Evolutionary conservation across 2,329 filamentous ascomycete species (phyloP).

Genomic region (Cordyceps javanica): DNA sequence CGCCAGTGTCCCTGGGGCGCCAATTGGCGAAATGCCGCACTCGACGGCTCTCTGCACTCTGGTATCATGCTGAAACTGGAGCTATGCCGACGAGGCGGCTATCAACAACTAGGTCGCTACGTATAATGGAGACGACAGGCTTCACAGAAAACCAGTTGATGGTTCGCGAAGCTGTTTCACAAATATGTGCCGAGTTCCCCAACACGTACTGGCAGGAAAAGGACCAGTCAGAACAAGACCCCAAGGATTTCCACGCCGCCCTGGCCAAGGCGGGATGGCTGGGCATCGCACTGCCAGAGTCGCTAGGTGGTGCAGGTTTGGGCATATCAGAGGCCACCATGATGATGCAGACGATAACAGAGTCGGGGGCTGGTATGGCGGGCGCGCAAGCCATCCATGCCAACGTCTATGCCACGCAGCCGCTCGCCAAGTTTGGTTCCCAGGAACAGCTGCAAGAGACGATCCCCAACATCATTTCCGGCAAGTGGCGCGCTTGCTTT

Average conservation of each 20-base stretch:
- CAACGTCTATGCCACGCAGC: slow-evolving; percentile 71
- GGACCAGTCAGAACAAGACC: slow-evolving; percentile 65
- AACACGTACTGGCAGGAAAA: slow-evolving; percentile 72
- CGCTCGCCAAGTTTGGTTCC: slow-evolving; percentile 66
- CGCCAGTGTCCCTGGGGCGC: background rate
- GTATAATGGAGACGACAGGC: slow-evolving; percentile 64
- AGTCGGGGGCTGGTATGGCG: slow-evolving; percentile 75
- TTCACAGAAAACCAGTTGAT: slow-evolving; percentile 69
- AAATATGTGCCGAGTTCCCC: slow-evolving; percentile 64
- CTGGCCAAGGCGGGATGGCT: slow-evolving; percentile 73
- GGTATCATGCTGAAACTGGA: background rate
- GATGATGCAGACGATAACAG: slow-evolving; percentile 79
- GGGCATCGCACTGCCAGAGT: slow-evolving; percentile 71
- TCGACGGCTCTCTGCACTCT: background rate
- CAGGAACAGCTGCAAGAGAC: slow-evolving; percentile 56
- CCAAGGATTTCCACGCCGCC: slow-evolving; percentile 68
- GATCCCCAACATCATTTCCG: slow-evolving; percentile 65
- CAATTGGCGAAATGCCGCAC: background rate
- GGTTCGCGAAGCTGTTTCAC: slow-evolving; percentile 63
- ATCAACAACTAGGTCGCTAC: slow-evolving; percentile 27
- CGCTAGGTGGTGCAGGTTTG: slow-evolving; percentile 66
- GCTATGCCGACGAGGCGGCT: slow-evolving; percentile 20
- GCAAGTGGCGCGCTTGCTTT: slow-evolving; percentile 68
- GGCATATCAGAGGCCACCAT: slow-evolving; percentile 78
- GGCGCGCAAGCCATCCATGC: slow-evolving; percentile 57